Evolutionary conservation across 148 eudicot species (phyloP), one percentile per base, ranked within the genome.

Genomic region (Nepenthes mirabilis): DNA sequence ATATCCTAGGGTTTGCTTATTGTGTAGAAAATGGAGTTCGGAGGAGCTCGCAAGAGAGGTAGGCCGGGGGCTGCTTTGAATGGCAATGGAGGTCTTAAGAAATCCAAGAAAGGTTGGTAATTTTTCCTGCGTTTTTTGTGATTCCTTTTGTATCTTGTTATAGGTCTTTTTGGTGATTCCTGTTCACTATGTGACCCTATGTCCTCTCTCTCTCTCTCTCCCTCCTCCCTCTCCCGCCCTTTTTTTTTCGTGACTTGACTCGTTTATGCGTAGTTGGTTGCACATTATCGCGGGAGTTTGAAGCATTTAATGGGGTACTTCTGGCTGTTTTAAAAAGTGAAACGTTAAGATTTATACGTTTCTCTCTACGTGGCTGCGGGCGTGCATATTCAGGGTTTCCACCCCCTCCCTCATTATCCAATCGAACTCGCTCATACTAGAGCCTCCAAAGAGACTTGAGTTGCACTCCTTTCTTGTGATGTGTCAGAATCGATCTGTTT

Each of bases 31-130:
- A 86, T 87, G 95, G 95, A 83, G 65, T 79, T 77, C 50, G 81
- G 85, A 64, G 84, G 71, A 14, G 73, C 75, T 59, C 75, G 78
- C 54, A 87, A 82, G 72, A 83, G 90, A 65, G 85, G 72, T 12
- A 72, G 80, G 52, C 66, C 49, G 1, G 80, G 68, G 2, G 65
- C 68, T 71, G 62, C 78, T 58, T 34, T 72, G 52, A 79, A 83
- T 43, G 85, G 80, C 34, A 77, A 79, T 77, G 85, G 83, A 59
- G 81, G 78, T 35, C 80, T 70, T 55, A 87, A 87, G 83, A 83
- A 83, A 66, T 65, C 67, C 68, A 84, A 79, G 61, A 80, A 73
- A 72, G 94, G 94, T 84, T 58, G 43, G 11, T 51, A 14, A 43
- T 32, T 58, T 45, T 55, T 34, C 32, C 23, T 55, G 14, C 2